Conservation (phyloP, 768 basidiomycete species). For the Leccinum sublutescens region DNA sequence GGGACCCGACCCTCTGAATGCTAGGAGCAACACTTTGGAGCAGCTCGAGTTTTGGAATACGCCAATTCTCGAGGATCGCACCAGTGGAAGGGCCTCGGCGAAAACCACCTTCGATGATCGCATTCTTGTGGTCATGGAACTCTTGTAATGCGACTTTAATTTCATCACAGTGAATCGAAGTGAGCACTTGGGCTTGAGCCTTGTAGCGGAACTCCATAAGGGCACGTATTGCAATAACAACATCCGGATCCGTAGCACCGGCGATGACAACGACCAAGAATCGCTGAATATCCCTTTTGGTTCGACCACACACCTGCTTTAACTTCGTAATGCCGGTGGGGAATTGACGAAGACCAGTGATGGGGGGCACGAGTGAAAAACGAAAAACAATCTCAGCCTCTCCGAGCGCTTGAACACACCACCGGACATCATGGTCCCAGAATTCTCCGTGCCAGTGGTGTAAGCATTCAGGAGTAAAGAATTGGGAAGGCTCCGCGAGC, state of each 20-base stretch:
- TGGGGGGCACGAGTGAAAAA: not conserved
- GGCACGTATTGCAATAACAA: slow-evolving; percentile 35
- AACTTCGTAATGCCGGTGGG: slow-evolving; percentile 36
- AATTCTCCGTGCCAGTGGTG: not conserved
- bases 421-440: not conserved
- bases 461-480: not conserved
- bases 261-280: slow-evolving; percentile 37
- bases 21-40: not conserved
- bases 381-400: not conserved
- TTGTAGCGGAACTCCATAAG: slow-evolving; percentile 39
- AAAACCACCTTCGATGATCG: slow-evolving; percentile 32
- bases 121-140: slow-evolving; percentile 38
- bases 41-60: slow-evolving; percentile 37
- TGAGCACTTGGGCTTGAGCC: slow-evolving; percentile 25
- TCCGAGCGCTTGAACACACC: not conserved
- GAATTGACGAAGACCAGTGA: slow-evolving; percentile 37
- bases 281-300: slow-evolving; percentile 38
- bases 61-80: slow-evolving; percentile 32
- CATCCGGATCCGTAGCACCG: slow-evolving; percentile 25
- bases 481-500: not conserved
- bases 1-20: not conserved
- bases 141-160: slow-evolving; percentile 23
- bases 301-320: slow-evolving; percentile 41
- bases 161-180: slow-evolving; percentile 13
- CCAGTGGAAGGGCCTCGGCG: slow-evolving; percentile 14